These are phyloP conservation scores for Malbranchea zuffiana DNA, from an alignment of 2,329 filamentous ascomycete species.

Conservation along the genomic window DNA sequence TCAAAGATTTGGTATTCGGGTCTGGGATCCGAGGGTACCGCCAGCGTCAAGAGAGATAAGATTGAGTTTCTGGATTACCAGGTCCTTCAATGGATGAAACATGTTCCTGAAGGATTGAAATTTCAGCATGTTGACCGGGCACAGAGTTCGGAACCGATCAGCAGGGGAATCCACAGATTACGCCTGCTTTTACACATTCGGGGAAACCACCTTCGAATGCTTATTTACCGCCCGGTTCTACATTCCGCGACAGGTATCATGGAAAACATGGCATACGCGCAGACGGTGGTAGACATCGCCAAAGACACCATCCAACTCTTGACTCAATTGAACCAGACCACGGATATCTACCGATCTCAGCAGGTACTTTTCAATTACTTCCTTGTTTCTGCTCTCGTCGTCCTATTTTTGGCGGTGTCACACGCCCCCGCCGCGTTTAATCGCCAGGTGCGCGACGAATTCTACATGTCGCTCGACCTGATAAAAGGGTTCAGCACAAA, in stretches of 20 bases:
- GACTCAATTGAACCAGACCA: slow-evolving; percentile 50
- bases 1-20: slow-evolving; percentile 81
- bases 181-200: slow-evolving; percentile 77
- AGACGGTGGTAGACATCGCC: slow-evolving; percentile 54
- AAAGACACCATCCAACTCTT: slow-evolving; percentile 55
- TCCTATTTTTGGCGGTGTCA: slow-evolving; percentile 53
- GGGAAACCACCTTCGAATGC: slow-evolving; percentile 80
- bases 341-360: slow-evolving; percentile 52
- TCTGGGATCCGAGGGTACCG: slow-evolving; percentile 55
- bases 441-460: slow-evolving; percentile 51
- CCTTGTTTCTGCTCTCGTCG: slow-evolving; percentile 52
- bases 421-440: slow-evolving; percentile 53
- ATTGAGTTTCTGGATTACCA: slow-evolving; percentile 74
- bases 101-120: slow-evolving; percentile 54
- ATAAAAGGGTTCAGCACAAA: slow-evolving; percentile 52
- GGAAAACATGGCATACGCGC: slow-evolving; percentile 60
- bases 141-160: slow-evolving; percentile 39
- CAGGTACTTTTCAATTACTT: slow-evolving; percentile 59
- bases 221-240: slow-evolving; percentile 77
- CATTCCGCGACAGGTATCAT: slow-evolving; percentile 76
- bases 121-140: slow-evolving; percentile 48
- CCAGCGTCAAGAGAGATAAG: slow-evolving; percentile 58
- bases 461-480: slow-evolving; percentile 55
- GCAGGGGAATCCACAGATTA: slow-evolving; percentile 59
- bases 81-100: slow-evolving; percentile 75